These are phyloP conservation scores for Chrysosporium queenslandicum DNA, from an alignment of 2,329 filamentous ascomycete species.

Conservation along the genomic window DNA sequence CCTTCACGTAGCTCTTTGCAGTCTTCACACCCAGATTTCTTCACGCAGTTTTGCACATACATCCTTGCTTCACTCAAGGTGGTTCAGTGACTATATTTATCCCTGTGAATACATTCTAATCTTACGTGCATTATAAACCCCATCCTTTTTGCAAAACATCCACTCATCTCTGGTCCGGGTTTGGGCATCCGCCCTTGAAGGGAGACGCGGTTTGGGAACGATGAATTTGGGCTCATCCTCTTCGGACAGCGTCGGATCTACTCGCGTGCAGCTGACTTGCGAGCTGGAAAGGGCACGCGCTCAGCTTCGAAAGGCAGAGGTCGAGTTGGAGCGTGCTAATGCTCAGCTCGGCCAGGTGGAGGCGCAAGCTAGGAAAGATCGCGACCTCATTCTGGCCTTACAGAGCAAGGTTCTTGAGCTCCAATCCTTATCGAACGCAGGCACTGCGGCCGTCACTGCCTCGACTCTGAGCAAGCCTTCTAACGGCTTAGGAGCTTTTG, in stretches of 20 bases:
- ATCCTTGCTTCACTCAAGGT: too few species aligned
- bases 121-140: neutral
- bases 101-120: neutral
- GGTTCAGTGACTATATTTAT: too few species aligned
- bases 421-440: conserved; percentile 16
- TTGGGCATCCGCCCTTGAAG: neutral
- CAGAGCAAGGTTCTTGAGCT: conserved; percentile 19
- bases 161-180: neutral
- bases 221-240: neutral
- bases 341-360: neutral
- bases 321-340: conserved; percentile 1
- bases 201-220: neutral
- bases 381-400: conserved; percentile 8
- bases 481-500: neutral
- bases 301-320: neutral
- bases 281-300: neutral
- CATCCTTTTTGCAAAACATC: neutral
- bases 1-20: neutral
- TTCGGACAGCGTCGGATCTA: neutral
- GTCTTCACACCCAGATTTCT: too few species aligned
- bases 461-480: conserved; percentile 4
- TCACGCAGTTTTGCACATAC: too few species aligned
- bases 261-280: neutral
- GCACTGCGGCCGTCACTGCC: conserved; percentile 12
- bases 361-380: conserved; percentile 3